Percentiles rank a stretch among this genome's conserved stretches.
Conservation (phyloP, 2,329 filamentous ascomycete species). For the Shiraia sp. region DNA sequence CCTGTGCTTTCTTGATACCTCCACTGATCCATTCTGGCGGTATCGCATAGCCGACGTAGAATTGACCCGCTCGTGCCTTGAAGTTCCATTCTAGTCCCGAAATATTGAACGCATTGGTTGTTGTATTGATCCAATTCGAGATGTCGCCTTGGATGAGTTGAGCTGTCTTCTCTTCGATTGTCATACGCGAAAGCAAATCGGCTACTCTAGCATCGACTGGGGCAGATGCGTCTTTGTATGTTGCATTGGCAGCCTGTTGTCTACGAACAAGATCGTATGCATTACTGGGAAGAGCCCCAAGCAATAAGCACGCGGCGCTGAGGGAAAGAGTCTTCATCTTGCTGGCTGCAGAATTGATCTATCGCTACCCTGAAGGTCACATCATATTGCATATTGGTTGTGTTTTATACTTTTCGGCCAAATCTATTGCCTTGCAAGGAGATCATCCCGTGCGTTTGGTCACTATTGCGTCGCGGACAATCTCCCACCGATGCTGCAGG, state of each 20-base stretch:
- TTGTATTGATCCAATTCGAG: slow-evolving; percentile 73
- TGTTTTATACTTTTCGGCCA: slow-evolving; percentile 14
- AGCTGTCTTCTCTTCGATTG: slow-evolving; percentile 71
- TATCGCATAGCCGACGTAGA: slow-evolving; percentile 72
- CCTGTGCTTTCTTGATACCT: slow-evolving; percentile 67
- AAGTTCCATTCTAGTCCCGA: slow-evolving; percentile 70
- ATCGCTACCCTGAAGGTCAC: not conserved
- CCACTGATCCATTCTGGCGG: slow-evolving; percentile 65
- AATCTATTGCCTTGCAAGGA: slow-evolving; percentile 1
- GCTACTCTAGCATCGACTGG: slow-evolving; percentile 66
- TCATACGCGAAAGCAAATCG: slow-evolving; percentile 74
- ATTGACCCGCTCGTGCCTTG: slow-evolving; percentile 66
- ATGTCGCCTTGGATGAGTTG: slow-evolving; percentile 69
- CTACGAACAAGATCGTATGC: slow-evolving; percentile 33
- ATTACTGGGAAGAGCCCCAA: slow-evolving; percentile 16
- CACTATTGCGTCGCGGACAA: slow-evolving; percentile 13
- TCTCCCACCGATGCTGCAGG: slow-evolving; percentile 12
- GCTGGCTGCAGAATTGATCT: not conserved
- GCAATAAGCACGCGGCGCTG: slow-evolving; percentile 17
- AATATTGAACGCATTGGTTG: slow-evolving; percentile 67
- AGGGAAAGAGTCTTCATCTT: slow-evolving; percentile 17
- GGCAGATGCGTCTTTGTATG: slow-evolving; percentile 67
- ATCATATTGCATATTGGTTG: not conserved
- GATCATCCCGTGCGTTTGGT: not conserved
- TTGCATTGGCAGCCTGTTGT: slow-evolving; percentile 34